Base-by-base conservation (phyloP, 345 rosid species). In the Physaria fendleri region DNA sequence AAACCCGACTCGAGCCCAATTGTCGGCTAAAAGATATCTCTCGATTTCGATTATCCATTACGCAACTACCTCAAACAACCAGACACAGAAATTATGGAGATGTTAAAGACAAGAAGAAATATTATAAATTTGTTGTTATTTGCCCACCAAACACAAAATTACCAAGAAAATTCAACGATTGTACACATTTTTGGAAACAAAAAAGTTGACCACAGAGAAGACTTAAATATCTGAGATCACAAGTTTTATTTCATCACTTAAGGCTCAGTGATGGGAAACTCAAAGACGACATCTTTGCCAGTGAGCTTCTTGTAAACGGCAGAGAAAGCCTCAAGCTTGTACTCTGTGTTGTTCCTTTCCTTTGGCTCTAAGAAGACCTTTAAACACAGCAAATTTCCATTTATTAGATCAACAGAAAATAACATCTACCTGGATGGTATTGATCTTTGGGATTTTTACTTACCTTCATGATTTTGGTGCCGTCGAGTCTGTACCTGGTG, bases 381-480 rank as follows among this genome's bases (percentile, higher is more conserved):
- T 15, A 65, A 33, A 11, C 8, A 27, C 49, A 28, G 51, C 20
- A 48, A 17, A 25, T 43, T 27, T 11, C 14, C 14, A 7, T 45
- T 8, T 21, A 16, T 10, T 27, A 32, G 7, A 28, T 52, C 7
- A 12, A 25, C 27, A 16, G 1, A 5, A 7, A 16, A 1, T 1
- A 0, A 9, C 27, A 51, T 34, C 38, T 27, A 15, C 2, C 1
- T 40, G 24, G 22, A 29, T 30, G 10, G 18, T 6, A 33, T 51
- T 27, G 16, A 53, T 4, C 22, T 42, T 21, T 38, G 13, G 41
- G 52, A n/a, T n/a, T 2, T 33, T 11, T 24, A 18, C 38, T 12
- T 44, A 87, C 95, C 90, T 87, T 88, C 83, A 81, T 85, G 56
- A 83, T 79, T 75, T 88, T 91, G 49, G 95, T 68, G 15, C 98